phyloP scores from a whole-genome alignment of 2,329 filamentous ascomycete genomes.

The Xylaria sp. region DNA sequence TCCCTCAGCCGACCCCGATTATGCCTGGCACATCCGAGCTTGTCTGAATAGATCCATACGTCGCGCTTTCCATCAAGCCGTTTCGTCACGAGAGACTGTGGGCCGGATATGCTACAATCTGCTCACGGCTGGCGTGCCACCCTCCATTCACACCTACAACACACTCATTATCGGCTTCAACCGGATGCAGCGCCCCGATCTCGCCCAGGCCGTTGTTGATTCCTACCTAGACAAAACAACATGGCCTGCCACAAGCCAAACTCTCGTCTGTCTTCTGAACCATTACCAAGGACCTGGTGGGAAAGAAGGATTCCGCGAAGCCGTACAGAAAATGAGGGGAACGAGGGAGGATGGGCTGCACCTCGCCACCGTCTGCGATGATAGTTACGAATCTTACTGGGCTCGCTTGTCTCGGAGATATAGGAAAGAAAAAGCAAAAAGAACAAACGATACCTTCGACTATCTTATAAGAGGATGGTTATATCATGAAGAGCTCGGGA shows the following conservation, averaged over 20 bases:
- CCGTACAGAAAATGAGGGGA: constrained; percentile 54
- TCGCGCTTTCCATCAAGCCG: constrained; percentile 36
- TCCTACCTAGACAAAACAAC: constrained; percentile 53
- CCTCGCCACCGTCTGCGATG: constrained; percentile 37
- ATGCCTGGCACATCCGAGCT: constrained; percentile 25
- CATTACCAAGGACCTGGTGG: constrained; percentile 54
- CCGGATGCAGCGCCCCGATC: constrained; percentile 52
- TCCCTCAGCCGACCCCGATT: constrained; percentile 23
- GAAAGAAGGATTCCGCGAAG: constrained; percentile 49
- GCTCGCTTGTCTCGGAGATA: constrained; percentile 32
- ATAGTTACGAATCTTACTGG: constrained; percentile 33
- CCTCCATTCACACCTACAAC: constrained; percentile 74
- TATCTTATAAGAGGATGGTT: constrained; percentile 56
- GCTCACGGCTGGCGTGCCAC: constrained; percentile 63
- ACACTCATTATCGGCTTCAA: constrained; percentile 71
- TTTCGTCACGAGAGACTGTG: constrained; percentile 39
- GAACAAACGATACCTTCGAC: constrained; percentile 50
- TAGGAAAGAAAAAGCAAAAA: constrained; percentile 46
- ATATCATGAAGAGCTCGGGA: constrained; percentile 46
- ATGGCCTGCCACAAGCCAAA: constrained; percentile 55
- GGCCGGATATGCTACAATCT: constrained; percentile 69
- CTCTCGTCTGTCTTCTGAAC: constrained; percentile 55
- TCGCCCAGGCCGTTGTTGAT: constrained; percentile 60
- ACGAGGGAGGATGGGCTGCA: constrained; percentile 41
- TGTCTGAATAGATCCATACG: constrained; percentile 38